Percentiles rank a stretch among this genome's conserved stretches.
Evolutionary conservation across 306 rosid species (phyloP).

Genomic region (Rosa lucieae): DNA sequence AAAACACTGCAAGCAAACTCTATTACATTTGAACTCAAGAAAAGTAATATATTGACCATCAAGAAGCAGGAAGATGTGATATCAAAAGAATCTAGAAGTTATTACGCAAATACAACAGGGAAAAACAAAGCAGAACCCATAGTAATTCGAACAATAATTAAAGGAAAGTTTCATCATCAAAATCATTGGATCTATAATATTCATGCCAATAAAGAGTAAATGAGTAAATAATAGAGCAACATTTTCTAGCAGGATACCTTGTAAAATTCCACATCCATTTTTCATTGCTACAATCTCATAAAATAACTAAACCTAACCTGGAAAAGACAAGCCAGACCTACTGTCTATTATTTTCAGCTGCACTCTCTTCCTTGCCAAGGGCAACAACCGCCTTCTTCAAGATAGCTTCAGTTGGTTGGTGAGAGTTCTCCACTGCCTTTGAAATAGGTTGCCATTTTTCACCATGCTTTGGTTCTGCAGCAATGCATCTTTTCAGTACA

Average conservation of each 20-base stretch:
- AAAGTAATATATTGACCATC: background rate
- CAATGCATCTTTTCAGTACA: conserved; percentile 63
- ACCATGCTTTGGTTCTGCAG: conserved; percentile 93
- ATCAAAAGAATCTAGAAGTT: background rate
- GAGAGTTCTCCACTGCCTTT: conserved; percentile 90
- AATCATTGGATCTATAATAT: background rate
- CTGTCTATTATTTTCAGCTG: conserved; percentile 57
- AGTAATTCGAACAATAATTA: background rate
- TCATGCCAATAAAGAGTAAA: background rate
- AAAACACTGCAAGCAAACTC: background rate
- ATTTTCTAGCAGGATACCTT: background rate
- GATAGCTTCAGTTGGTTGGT: conserved; percentile 76
- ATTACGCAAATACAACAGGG: background rate
- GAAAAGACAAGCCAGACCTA: conserved; percentile 22
- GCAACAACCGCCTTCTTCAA: conserved; percentile 79
- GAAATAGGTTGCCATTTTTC: conserved; percentile 85
- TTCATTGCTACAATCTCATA: background rate
- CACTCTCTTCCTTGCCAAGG: conserved; percentile 79
- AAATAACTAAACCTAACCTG: background rate
- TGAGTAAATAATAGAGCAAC: background rate
- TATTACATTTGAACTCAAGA: background rate
- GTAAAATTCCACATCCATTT: background rate
- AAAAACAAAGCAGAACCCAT: background rate
- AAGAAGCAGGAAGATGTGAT: background rate
- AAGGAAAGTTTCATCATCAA: background rate